Conservation (phyloP, 139 green algal genomes). For the Chlamydomonas applanata region DNA sequence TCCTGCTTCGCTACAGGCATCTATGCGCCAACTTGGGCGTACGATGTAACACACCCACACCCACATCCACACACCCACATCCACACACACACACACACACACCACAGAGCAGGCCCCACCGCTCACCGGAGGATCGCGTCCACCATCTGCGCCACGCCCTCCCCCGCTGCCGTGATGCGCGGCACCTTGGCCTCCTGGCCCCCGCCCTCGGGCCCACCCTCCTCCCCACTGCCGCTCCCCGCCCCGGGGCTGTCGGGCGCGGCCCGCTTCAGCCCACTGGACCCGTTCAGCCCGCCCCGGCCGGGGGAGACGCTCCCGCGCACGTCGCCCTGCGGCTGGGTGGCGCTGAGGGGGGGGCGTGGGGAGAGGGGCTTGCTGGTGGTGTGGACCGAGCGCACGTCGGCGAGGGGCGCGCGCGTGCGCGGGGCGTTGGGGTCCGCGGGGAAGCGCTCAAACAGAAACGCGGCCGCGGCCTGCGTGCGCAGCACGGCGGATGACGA, state of each 20-base stretch:
- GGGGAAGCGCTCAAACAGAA: constrained; percentile 64
- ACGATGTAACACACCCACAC: too few species aligned
- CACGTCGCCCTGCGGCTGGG: background rate
- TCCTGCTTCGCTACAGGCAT: too few species aligned
- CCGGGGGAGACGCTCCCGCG: background rate
- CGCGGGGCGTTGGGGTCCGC: constrained; percentile 47
- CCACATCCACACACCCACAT: too few species aligned
- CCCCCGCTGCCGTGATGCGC: background rate
- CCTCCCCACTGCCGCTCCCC: too few species aligned
- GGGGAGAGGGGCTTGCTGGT: constrained; percentile 37
- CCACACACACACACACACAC: too few species aligned
- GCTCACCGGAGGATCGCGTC: constrained; percentile 14
- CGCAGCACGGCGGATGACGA: too few species aligned
- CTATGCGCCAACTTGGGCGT: too few species aligned
- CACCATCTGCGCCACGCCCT: constrained; percentile 4
- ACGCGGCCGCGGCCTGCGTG: constrained; percentile 23
- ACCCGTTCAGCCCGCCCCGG: background rate
- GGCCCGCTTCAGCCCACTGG: constrained; percentile 13
- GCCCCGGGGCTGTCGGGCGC: constrained; percentile 20
- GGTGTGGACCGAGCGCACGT: constrained; percentile 25
- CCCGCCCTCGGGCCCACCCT: background rate
- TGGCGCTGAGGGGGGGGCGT: constrained; percentile 10
- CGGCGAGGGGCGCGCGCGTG: constrained; percentile 13
- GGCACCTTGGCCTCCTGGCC: background rate
- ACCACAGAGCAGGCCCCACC: too few species aligned